Evolutionary conservation across 805 yeast genomes (phyloP), one percentile per base, ranked within the genome.

Genomic region (Teunomyces stri): DNA sequence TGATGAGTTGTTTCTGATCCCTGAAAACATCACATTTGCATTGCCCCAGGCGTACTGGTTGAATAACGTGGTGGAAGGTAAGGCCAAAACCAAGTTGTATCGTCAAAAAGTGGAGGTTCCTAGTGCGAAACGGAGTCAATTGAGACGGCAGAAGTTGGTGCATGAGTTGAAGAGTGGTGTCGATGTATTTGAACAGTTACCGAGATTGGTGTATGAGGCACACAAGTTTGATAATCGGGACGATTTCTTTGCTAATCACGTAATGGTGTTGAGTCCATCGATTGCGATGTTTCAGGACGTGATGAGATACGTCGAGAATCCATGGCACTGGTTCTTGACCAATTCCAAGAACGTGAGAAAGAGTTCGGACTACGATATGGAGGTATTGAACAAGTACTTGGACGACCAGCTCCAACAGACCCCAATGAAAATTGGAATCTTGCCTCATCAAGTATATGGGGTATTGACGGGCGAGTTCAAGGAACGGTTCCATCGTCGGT

Each of bases 231-330:
- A 64, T n/a, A 62, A 64, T 44, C 47, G 62, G 21, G 53, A 55
- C 20, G 53, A 56, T 42, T 68, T 64, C 48, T 68, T 74, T 51
- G 74, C 70, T 0, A 71, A 75, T 37, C 80, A 79, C 51, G 59
- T 84, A 5, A 82, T 84, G 84, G 84, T 84, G 5, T 65, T 82
- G n/a, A 72, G 68, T 35, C 89, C 89, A 3, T 68, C 68, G 4
- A 42, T 47, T 6, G 51, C 56, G 27, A 36, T 56, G 4, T 73
- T 62, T 49, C 44, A 58, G 5, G 49, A 56, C 18, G 50, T 58
- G 51, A 51, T 47, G 43, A 45, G 59, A 11, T 60, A 62, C 31
- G 53, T 65, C 0, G 40, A 58, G 37, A 64, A 59, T 48, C 70
- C 71, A 16, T 58, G 59, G 60, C 51, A 50, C 46, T 66, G 71